These are phyloP conservation scores for Cryptosporidium felis DNA, from an alignment of 169 alveolate species.

Conservation along the genomic window DNA sequence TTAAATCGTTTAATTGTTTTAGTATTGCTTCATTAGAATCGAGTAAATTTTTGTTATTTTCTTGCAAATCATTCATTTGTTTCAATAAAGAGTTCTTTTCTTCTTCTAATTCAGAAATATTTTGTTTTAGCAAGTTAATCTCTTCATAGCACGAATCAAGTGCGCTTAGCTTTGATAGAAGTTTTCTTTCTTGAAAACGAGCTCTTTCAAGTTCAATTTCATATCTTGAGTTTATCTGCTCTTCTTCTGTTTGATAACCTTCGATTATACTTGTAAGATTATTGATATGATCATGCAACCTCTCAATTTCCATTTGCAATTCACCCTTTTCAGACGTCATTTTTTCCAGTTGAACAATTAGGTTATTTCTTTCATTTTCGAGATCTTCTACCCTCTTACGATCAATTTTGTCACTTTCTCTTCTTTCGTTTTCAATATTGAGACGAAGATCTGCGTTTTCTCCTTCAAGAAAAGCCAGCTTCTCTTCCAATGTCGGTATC, in stretches of 20 bases:
- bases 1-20: not conserved
- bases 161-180: not conserved
- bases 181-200: slow-evolving; percentile 16
- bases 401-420: not conserved
- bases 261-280: slow-evolving; percentile 61
- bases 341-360: not conserved
- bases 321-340: slow-evolving; percentile 27
- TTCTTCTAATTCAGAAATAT: not conserved
- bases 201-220: slow-evolving; percentile 66
- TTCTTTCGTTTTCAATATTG: not conserved
- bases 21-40: slow-evolving; percentile 20
- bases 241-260: slow-evolving; percentile 67
- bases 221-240: slow-evolving; percentile 41
- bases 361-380: slow-evolving; percentile 13
- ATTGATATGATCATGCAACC: slow-evolving; percentile 18
- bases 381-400: slow-evolving; percentile 9
- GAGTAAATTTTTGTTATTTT: slow-evolving; percentile 37
- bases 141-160: slow-evolving; percentile 31
- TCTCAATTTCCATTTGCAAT: slow-evolving; percentile 19
- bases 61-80: not conserved
- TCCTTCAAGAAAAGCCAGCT: not conserved
- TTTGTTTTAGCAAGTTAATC: not conserved
- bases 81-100: not conserved
- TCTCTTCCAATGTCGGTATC: not conserved
- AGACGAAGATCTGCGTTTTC: not conserved